Evolutionary conservation across 768 basidiomycete species (phyloP).

Genomic region (Agaricus bisporus): DNA sequence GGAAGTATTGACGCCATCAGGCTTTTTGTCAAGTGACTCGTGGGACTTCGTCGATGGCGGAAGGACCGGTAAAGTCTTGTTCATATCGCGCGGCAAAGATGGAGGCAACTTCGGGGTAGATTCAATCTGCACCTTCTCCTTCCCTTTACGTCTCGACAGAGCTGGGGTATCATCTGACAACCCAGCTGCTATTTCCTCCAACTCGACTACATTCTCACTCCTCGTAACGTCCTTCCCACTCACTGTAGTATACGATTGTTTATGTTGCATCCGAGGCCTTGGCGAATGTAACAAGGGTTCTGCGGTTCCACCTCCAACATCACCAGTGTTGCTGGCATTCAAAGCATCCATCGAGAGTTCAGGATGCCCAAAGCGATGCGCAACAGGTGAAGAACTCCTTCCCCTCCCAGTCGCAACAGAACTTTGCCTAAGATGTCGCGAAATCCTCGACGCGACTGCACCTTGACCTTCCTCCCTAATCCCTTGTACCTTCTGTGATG

Average conservation of each 20-base stretch:
- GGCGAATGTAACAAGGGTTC: slow-evolving; percentile 52
- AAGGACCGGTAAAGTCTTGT: slow-evolving; percentile 59
- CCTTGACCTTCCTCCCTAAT: slow-evolving; percentile 4
- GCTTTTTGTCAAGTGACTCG: neutral
- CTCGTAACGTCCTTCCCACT: slow-evolving; percentile 32
- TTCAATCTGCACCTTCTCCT: slow-evolving; percentile 15
- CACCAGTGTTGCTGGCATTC: neutral
- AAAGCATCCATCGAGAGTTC: neutral
- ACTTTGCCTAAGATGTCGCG: slow-evolving; percentile 2
- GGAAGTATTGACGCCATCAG: neutral
- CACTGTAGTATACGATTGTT: slow-evolving; percentile 43
- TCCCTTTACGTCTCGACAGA: slow-evolving; percentile 13
- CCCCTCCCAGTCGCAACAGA: slow-evolving; percentile 5
- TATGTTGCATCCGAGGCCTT: slow-evolving; percentile 63
- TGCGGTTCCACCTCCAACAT: slow-evolving; percentile 10
- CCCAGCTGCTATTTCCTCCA: slow-evolving; percentile 63
- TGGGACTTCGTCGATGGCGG: slow-evolving; percentile 5
- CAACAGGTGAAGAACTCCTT: slow-evolving; percentile 4
- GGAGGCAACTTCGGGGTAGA: neutral
- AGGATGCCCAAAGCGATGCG: slow-evolving; percentile 7
- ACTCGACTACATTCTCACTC: slow-evolving; percentile 56
- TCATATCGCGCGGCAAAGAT: slow-evolving; percentile 16
- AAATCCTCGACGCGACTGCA: neutral
- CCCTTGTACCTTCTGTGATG: neutral
- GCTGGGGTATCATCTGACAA: slow-evolving; percentile 14